phyloP scores from a whole-genome alignment of 192 early-diverging fungal species.

The Martensiomyces pterosporus region DNA sequence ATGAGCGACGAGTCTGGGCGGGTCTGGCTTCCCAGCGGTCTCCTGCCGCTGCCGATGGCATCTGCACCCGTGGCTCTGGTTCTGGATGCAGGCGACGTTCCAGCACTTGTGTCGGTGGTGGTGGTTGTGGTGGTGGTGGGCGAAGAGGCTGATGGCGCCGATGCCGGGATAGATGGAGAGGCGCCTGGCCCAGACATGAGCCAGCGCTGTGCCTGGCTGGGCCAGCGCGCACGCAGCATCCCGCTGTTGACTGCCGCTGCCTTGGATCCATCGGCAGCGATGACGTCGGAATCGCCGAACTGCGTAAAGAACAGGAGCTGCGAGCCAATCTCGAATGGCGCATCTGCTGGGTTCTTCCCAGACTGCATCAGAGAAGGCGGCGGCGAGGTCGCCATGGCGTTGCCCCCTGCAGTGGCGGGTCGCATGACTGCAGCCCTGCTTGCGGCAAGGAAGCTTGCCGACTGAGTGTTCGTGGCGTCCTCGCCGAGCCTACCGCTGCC shows the following conservation, averaged over 20 bases:
- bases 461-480: constrained; percentile 11
- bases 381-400: neutral
- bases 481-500: constrained; percentile 49
- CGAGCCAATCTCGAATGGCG: constrained; percentile 37
- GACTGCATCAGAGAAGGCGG: neutral
- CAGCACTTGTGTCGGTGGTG: too few species aligned
- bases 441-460: constrained; percentile 13
- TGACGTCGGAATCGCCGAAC: constrained; percentile 40
- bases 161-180: constrained; percentile 1
- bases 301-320: constrained; percentile 45
- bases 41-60: too few species aligned
- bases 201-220: constrained; percentile 39
- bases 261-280: constrained; percentile 22
- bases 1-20: constrained; percentile 40
- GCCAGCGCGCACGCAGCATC: constrained; percentile 45
- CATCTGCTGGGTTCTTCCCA: constrained; percentile 1
- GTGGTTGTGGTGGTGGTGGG: too few species aligned
- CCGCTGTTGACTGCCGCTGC: constrained; percentile 39
- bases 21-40: neutral
- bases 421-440: constrained; percentile 19
- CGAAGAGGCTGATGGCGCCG: too few species aligned
- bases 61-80: too few species aligned
- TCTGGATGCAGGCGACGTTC: too few species aligned
- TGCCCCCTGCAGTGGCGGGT: constrained; percentile 12
- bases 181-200: constrained; percentile 11